Conservation (phyloP, 148 eudicot genomes). For the Vaccinium darrowii region DNA sequence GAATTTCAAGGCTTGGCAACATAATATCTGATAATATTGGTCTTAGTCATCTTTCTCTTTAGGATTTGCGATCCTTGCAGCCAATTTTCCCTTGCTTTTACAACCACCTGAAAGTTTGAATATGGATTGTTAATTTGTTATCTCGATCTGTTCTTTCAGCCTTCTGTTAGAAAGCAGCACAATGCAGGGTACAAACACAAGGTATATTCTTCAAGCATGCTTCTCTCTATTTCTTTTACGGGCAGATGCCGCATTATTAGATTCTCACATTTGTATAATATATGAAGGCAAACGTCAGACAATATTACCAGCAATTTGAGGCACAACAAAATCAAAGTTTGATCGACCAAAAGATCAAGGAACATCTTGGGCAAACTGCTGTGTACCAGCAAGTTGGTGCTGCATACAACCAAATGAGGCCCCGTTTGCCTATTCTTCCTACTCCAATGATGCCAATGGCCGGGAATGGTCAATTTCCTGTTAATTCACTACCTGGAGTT, state of each 20-base stretch:
- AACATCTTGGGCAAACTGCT: conserved; percentile 74
- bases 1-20: background rate
- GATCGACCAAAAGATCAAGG: conserved; percentile 88
- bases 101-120: background rate
- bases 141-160: conserved; percentile 42
- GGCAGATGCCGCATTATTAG: background rate
- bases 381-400: conserved; percentile 67
- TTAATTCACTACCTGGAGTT: conserved; percentile 49
- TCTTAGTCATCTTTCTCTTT: background rate
- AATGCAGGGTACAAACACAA: conserved; percentile 97
- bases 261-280: background rate
- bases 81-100: background rate
- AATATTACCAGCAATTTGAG: conserved; percentile 82
- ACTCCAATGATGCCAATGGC: conserved; percentile 58
- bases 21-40: background rate
- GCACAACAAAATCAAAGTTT: conserved; percentile 83
- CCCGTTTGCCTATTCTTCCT: conserved; percentile 64
- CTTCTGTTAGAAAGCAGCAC: conserved; percentile 93
- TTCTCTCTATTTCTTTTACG: background rate
- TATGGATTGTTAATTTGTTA: background rate
- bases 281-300: conserved; percentile 71
- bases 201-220: conserved; percentile 31
- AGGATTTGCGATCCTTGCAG: background rate
- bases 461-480: conserved; percentile 35
- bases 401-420: conserved; percentile 48